These are phyloP conservation scores for Cyathus striatus DNA, from an alignment of 768 basidiomycete genomes.

Conservation along the genomic window DNA sequence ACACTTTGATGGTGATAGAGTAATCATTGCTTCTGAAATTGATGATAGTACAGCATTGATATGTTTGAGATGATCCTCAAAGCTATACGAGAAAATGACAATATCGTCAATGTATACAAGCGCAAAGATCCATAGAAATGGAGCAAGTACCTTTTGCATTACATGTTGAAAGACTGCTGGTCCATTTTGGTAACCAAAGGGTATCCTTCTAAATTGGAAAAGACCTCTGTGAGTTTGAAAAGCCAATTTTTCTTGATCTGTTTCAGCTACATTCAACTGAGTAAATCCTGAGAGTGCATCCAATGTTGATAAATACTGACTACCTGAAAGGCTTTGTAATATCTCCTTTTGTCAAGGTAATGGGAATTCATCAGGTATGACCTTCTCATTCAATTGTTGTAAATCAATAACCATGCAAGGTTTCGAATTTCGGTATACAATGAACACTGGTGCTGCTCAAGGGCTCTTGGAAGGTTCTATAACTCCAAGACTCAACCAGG, in stretches of 20 bases:
- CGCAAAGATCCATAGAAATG: conserved; percentile 33
- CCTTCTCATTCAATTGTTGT: conserved; percentile 14
- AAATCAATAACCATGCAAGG: conserved; percentile 30
- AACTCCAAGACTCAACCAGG: too few species aligned
- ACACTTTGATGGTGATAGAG: conserved; percentile 28
- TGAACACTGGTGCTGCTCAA: too few species aligned
- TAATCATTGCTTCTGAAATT: conserved; percentile 19
- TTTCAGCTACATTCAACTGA: conserved; percentile 17
- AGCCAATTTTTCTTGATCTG: conserved; percentile 4
- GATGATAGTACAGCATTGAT: conserved; percentile 21
- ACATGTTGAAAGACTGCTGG: conserved; percentile 37
- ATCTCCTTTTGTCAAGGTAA: too few species aligned
- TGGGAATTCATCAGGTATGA: too few species aligned
- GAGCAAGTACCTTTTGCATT: conserved; percentile 30
- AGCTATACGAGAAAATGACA: conserved; percentile 21
- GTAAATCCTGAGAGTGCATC: conserved; percentile 36
- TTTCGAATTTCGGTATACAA: too few species aligned
- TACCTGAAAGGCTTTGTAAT: too few species aligned
- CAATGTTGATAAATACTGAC: too few species aligned
- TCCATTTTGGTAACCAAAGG: conserved; percentile 32
- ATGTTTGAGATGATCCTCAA: conserved; percentile 24
- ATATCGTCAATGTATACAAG: too few species aligned
- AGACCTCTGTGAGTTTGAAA: too few species aligned
- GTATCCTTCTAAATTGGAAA: conserved; percentile 35
- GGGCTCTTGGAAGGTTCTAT: conserved; percentile 33